Base-by-base conservation (phyloP, 108 stramenopile species). In the Nitzschia palea region DNA sequence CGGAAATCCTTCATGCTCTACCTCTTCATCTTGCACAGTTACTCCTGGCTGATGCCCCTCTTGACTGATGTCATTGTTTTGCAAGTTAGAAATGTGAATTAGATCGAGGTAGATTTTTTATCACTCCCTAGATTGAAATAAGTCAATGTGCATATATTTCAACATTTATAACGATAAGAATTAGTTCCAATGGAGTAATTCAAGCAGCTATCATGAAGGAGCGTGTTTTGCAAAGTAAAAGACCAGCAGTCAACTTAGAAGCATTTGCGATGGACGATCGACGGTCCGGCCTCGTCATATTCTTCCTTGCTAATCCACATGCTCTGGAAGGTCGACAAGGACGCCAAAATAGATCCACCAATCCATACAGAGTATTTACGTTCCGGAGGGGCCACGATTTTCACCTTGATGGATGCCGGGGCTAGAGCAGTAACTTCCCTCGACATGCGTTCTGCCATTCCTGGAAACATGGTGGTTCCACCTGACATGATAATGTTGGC, bases 231-330 rank as follows among this genome's bases (percentile, higher is more conserved):
- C n/a, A n/a, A n/a, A n/a, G n/a, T n/a, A n/a, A n/a, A n/a, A n/a
- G n/a, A n/a, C n/a, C n/a, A n/a, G n/a, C n/a, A n/a, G n/a, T n/a
- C 47, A 48, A 4, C 22, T 77, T 84, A 84, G 83, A 84, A 84
- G 83, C 94, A 98, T 89, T 98, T 99, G 77, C 97, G 92, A 93
- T 99, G 97, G 34, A 99, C 97, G 69, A 98, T 98, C 36, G 93
- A 93, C 23, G 99, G 97, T 28, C 99, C 99, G 62, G 95, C 87
- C 87, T 99, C 99, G 66, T 98, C 99, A 70, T 99, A 99, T 77
- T 98, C 98, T 54, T 96, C 97, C 94, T 98, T 99, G 56, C 86
- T 86, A 79, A 99, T 98, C 99, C 99, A 99, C 96, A 99, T 97
- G 71, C 89, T 85, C 76, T 98, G 97, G 95, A 99, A 98, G 51